These are phyloP conservation scores for Climacium dendroides DNA, from an alignment of 225 moss, liverwort and hornwort genomes.

Conservation along the genomic window DNA sequence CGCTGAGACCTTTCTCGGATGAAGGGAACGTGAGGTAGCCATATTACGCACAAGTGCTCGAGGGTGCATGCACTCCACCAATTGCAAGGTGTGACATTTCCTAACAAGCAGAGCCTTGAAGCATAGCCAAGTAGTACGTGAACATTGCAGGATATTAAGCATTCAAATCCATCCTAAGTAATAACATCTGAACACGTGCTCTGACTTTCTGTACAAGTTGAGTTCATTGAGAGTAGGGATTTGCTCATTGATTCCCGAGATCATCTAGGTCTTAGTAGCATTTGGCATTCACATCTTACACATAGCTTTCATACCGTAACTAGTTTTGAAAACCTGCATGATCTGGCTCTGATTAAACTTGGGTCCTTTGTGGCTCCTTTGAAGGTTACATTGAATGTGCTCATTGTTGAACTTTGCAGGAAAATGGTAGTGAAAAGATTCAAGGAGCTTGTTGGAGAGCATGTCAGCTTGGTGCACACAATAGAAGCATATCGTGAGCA, in stretches of 20 bases:
- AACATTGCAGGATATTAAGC: no score
- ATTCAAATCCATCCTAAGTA: neutral
- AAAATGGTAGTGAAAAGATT: conserved; percentile 52
- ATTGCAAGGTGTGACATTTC: neutral
- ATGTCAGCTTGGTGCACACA: conserved; percentile 20
- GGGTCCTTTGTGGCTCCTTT: neutral
- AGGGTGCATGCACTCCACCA: neutral
- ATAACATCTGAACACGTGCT: neutral
- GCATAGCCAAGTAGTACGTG: no score
- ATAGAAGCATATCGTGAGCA: conserved; percentile 38
- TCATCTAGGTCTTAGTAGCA: neutral
- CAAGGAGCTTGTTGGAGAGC: conserved; percentile 28
- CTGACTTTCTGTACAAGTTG: neutral
- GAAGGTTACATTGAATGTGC: neutral
- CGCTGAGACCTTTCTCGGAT: conserved; percentile 19
- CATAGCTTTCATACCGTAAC: no score
- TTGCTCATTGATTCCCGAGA: no score
- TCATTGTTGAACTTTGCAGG: neutral
- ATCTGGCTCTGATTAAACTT: neutral
- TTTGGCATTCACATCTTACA: no score
- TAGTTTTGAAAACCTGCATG: no score
- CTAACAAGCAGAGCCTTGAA: no score
- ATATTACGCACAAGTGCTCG: conserved; percentile 25
- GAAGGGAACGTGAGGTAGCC: conserved; percentile 45
- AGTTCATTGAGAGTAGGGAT: neutral